These are phyloP conservation scores for Linum tenue DNA, from an alignment of 345 rosid genomes.

Conservation along the genomic window DNA sequence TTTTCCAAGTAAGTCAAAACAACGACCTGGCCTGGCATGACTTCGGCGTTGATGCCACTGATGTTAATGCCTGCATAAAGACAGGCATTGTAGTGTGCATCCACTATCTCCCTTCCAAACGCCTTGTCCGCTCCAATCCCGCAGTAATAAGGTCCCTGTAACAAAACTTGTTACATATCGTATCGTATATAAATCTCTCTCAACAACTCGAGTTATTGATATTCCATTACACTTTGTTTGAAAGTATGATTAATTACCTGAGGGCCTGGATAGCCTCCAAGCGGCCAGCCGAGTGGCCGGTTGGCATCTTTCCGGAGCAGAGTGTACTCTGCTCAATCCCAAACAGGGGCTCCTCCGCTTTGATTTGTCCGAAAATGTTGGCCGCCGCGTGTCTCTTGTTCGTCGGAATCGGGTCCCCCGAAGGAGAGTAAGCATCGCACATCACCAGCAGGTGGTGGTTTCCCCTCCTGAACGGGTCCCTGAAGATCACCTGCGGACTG, in stretches of 20 bases:
- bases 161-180: neutral
- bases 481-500: constrained; percentile 1
- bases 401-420: constrained; percentile 12
- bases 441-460: constrained; percentile 15
- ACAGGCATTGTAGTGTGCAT: constrained; percentile 21
- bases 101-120: constrained; percentile 17
- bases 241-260: constrained; percentile 3
- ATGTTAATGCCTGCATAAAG: constrained; percentile 19
- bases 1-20: neutral
- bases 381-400: constrained; percentile 12
- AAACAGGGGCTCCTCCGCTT: constrained; percentile 14
- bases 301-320: constrained; percentile 15
- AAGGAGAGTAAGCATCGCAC: constrained; percentile 14
- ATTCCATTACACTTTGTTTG: no score
- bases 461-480: constrained; percentile 13
- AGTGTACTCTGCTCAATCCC: constrained; percentile 23
- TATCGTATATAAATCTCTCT: no score
- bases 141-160: constrained; percentile 20
- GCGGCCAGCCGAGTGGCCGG: constrained; percentile 22
- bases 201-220: no score
- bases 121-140: constrained; percentile 23
- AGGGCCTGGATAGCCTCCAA: constrained; percentile 21
- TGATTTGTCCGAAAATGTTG: constrained; percentile 4
- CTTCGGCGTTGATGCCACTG: constrained; percentile 19
- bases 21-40: constrained; percentile 26